Evolutionary conservation across 140 eudicot species (phyloP), one percentile per base, ranked within the genome.

Genomic region (Cichorium intybus): DNA sequence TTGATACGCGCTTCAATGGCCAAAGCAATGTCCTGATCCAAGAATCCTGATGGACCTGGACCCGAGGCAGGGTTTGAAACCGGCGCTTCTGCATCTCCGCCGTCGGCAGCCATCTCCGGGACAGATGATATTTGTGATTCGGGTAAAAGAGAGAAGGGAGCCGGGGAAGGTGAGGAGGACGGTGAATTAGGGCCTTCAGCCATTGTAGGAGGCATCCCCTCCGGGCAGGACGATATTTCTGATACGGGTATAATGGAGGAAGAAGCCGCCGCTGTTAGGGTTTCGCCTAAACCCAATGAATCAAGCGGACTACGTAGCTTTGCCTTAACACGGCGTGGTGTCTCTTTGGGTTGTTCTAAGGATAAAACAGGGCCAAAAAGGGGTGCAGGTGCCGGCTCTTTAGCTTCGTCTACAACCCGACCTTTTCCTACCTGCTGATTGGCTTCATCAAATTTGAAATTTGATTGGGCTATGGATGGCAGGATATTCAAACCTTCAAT

Each of bases 21-120:
- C 61, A 73, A 56, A 65, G 79, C 79, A 48, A 73, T 46, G 14
- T 73, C 79, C 24, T 73, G 78, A 47, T 73, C 78, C 1, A 64
- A 27, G 60, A 73, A 73, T 16, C 60, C 60, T 5, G 22, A 9
- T 10, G 78, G 61, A 12, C 54, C 57, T 22, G 53, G 51, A 27
- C 61, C 10, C 8, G 23, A 35, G 11, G 18, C 60, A 15, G 22
- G n/a, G n/a, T n/a, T n/a, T n/a, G n/a, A n/a, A n/a, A n/a, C n/a
- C n/a, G n/a, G n/a, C n/a, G n/a, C n/a, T n/a, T n/a, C n/a, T n/a
- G n/a, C n/a, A n/a, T n/a, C n/a, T n/a, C n/a, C n/a, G n/a, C n/a
- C n/a, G n/a, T n/a, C n/a, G n/a, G n/a, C n/a, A n/a, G n/a, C n/a
- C n/a, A n/a, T n/a, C n/a, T n/a, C 14, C 1, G 43, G 27, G 41